phyloP scores from a whole-genome alignment of 192 early-diverging fungal species.

The Umbelopsis ramanniana region DNA sequence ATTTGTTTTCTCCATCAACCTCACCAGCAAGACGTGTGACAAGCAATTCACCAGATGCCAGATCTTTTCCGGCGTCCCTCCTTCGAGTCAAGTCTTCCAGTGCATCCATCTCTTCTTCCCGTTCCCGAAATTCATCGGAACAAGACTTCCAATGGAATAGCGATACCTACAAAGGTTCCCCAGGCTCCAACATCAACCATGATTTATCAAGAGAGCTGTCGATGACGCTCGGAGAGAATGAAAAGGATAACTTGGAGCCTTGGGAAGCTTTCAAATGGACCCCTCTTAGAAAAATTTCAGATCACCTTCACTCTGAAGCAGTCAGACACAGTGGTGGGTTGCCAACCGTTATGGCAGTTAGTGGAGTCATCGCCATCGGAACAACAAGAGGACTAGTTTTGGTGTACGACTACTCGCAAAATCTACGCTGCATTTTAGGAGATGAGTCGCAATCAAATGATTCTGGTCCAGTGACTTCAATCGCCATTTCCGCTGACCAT shows the following conservation, averaged over 20 bases:
- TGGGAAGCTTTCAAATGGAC: slow-evolving; percentile 66
- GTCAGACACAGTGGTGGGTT: slow-evolving; percentile 45
- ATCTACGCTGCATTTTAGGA: slow-evolving; percentile 49
- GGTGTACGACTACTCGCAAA: slow-evolving; percentile 58
- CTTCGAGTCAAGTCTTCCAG: slow-evolving; percentile 23
- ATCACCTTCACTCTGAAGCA: slow-evolving; percentile 55
- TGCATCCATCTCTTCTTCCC: slow-evolving; percentile 23
- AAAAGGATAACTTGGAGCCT: slow-evolving; percentile 40
- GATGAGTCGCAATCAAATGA: slow-evolving; percentile 44
- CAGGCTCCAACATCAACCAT: background rate
- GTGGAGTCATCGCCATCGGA: slow-evolving; percentile 61
- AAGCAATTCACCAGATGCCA: slow-evolving; percentile 1
- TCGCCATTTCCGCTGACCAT: slow-evolving; percentile 61
- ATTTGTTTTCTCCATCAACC: slow-evolving; percentile 3
- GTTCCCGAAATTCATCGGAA: slow-evolving; percentile 15
- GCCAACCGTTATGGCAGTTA: slow-evolving; percentile 46
- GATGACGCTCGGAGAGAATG: slow-evolving; percentile 18
- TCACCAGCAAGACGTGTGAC: slow-evolving; percentile 4
- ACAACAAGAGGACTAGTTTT: slow-evolving; percentile 59
- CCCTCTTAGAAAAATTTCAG: slow-evolving; percentile 57
- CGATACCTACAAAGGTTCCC: background rate
- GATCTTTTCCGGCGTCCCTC: background rate
- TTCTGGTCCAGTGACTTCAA: slow-evolving; percentile 57
- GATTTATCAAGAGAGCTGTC: background rate
- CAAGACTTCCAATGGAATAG: background rate